phyloP scores from a whole-genome alignment of 78 protist species.

The Creolimax fragrantissima region DNA sequence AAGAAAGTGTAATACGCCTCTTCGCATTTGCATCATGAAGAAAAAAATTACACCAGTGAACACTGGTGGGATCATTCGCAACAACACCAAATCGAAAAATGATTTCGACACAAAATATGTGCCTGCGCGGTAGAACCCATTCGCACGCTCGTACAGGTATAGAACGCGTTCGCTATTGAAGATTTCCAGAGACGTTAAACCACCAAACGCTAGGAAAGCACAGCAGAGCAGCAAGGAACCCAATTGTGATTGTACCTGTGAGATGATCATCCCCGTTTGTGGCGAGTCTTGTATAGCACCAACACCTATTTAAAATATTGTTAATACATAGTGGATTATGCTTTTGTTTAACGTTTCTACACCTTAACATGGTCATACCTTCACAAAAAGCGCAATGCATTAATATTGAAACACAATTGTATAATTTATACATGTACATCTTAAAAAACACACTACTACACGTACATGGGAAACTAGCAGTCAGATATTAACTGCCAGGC shows the following conservation, averaged over 20 bases:
- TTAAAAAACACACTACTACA: too few species aligned
- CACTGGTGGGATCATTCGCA: conserved; percentile 67
- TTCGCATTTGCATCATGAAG: conserved; percentile 14
- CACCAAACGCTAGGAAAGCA: conserved; percentile 45
- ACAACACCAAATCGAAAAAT: conserved; percentile 53
- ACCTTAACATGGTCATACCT: too few species aligned
- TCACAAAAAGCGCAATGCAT: too few species aligned
- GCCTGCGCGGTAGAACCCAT: conserved; percentile 50
- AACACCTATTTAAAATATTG: too few species aligned
- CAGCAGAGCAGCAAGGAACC: conserved; percentile 28
- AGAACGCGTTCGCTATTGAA: conserved; percentile 24
- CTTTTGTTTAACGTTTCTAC: too few species aligned
- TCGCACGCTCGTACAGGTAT: conserved; percentile 47
- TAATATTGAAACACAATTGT: too few species aligned
- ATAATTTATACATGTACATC: too few species aligned
- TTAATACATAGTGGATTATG: too few species aligned
- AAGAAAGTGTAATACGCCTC: not conserved
- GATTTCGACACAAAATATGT: conserved; percentile 57
- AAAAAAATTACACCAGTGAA: conserved; percentile 45
- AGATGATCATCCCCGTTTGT: too few species aligned
- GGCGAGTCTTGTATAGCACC: not conserved
- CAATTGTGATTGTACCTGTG: conserved; percentile 3
- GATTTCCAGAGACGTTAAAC: conserved; percentile 49
- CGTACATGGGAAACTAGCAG: too few species aligned
- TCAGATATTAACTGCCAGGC: too few species aligned